phyloP scores from a whole-genome alignment of 768 basidiomycete species.

The Cubamyces sp. region DNA sequence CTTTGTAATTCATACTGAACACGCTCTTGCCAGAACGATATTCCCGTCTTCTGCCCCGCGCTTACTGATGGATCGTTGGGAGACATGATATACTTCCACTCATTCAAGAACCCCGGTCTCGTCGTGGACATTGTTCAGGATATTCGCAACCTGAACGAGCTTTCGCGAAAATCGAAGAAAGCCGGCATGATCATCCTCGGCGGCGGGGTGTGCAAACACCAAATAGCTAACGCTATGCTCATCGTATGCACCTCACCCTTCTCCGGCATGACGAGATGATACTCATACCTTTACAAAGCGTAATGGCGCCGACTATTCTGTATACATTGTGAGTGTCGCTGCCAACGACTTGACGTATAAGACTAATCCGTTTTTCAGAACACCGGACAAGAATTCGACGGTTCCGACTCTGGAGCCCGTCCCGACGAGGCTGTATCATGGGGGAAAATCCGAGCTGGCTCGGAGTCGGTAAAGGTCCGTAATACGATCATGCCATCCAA shows the following conservation, averaged over 20 bases:
- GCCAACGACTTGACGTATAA: not conserved
- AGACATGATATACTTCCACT: conserved; percentile 99
- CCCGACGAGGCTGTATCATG: conserved; percentile 98
- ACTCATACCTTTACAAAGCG: conserved; percentile 53
- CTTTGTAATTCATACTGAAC: conserved; percentile 35
- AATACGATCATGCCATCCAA: not conserved
- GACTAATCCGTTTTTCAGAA: conserved; percentile 55
- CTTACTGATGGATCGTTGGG: conserved; percentile 97
- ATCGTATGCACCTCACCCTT: conserved; percentile 61
- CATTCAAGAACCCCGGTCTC: conserved; percentile 84
- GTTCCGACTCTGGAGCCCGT: conserved; percentile 94
- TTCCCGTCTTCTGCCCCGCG: conserved; percentile 98
- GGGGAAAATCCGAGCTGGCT: conserved; percentile 93
- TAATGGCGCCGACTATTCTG: conserved; percentile 97
- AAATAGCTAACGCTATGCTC: conserved; percentile 99
- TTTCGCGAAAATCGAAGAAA: conserved; percentile 83
- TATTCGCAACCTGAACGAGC: conserved; percentile 89
- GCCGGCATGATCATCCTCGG: conserved; percentile 99
- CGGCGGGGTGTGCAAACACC: conserved; percentile 98
- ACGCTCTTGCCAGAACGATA: conserved; percentile 74
- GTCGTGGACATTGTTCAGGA: conserved; percentile 94
- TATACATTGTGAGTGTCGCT: conserved; percentile 75
- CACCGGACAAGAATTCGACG: conserved; percentile 99
- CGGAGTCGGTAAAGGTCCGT: conserved; percentile 79
- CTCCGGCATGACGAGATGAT: not conserved